Conservation (phyloP, 2,329 filamentous ascomycete genomes). For the Cladobotryum mycophilum region DNA sequence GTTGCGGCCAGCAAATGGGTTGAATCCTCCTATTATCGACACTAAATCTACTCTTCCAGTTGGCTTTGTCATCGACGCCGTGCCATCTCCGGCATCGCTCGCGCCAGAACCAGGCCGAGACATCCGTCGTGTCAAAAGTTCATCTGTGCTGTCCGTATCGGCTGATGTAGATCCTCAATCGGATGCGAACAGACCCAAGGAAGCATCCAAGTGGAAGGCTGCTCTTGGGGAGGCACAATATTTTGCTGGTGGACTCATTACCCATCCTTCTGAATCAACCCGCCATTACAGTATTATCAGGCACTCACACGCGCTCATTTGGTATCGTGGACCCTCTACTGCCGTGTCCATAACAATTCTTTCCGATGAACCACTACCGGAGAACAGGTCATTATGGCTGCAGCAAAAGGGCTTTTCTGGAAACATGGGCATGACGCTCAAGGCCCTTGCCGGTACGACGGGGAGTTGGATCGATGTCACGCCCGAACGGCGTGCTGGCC, state of each 20-base stretch:
- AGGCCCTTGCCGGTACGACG: constrained; percentile 54
- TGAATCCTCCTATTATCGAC: background rate
- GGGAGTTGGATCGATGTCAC: constrained; percentile 64
- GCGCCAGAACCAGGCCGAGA: background rate
- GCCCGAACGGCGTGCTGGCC: constrained; percentile 41
- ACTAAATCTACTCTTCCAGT: background rate
- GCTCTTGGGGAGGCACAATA: constrained; percentile 55
- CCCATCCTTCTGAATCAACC: constrained; percentile 57
- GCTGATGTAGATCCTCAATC: background rate
- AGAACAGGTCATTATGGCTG: constrained; percentile 56
- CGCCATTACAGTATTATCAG: constrained; percentile 61
- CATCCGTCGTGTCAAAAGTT: constrained; percentile 6
- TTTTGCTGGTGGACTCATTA: constrained; percentile 59
- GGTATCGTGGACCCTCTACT: constrained; percentile 60
- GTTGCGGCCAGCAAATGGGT: background rate
- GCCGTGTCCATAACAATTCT: constrained; percentile 60
- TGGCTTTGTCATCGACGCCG: constrained; percentile 7
- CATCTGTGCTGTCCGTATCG: background rate
- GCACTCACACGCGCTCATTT: constrained; percentile 57
- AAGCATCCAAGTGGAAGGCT: constrained; percentile 35
- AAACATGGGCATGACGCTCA: constrained; percentile 60
- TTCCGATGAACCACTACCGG: constrained; percentile 49
- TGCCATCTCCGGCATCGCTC: constrained; percentile 4
- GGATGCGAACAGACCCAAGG: background rate
- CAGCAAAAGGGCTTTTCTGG: constrained; percentile 64